These are phyloP conservation scores for Psophocarpus tetragonolobus DNA, from an alignment of 306 rosid species.

Conservation along the genomic window DNA sequence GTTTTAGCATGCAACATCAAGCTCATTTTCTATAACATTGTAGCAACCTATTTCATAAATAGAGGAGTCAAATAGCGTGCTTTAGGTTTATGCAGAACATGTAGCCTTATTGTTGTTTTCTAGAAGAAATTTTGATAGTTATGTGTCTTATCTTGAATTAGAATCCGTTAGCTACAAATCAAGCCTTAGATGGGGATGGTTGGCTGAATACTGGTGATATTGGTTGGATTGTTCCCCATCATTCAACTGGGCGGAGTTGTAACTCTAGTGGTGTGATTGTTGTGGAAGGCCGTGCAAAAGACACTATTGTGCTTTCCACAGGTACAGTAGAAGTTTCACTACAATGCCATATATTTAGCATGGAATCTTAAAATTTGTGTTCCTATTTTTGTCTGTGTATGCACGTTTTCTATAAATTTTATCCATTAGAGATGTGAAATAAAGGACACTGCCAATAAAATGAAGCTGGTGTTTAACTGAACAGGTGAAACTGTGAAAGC, in stretches of 20 bases:
- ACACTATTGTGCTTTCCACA: constrained; percentile 89
- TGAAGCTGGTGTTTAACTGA: neutral
- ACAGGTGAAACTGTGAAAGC: neutral
- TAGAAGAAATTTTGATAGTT: constrained; percentile 28
- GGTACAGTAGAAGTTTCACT: constrained; percentile 49
- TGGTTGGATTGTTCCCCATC: constrained; percentile 88
- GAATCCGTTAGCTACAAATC: constrained; percentile 74
- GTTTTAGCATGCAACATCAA: neutral
- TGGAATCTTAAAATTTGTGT: constrained; percentile 5
- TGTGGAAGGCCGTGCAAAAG: constrained; percentile 93
- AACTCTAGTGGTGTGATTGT: constrained; percentile 72
- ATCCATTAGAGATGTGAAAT: neutral
- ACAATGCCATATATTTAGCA: neutral
- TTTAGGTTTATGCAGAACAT: neutral
- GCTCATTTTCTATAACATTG: neutral
- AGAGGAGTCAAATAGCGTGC: neutral
- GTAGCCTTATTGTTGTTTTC: neutral
- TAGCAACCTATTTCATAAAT: constrained; percentile 7
- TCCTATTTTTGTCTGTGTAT: neutral
- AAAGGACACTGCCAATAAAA: neutral
- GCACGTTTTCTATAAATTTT: neutral
- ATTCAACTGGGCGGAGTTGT: constrained; percentile 74
- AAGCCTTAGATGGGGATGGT: constrained; percentile 68
- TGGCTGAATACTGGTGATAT: constrained; percentile 93
- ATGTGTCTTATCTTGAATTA: constrained; percentile 41